Conservation (phyloP, 2,329 filamentous ascomycete species). For the Colletotrichum sp. region DNA sequence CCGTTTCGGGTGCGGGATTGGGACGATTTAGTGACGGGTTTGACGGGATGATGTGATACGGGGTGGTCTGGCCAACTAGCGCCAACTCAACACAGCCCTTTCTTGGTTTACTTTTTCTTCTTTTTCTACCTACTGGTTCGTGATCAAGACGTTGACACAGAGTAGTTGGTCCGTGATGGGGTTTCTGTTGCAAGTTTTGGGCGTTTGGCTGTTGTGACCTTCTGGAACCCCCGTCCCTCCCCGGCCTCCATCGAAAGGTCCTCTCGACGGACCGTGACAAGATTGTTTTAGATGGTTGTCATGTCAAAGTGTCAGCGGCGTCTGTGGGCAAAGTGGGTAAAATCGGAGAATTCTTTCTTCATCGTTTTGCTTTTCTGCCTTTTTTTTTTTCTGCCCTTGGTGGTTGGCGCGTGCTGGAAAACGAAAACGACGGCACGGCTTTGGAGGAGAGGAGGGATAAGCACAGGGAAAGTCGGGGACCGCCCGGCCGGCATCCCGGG, state of each 20-base stretch:
- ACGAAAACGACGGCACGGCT: not conserved
- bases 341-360: not conserved
- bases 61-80: not conserved
- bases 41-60: not conserved
- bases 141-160: not conserved
- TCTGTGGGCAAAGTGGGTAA: not conserved
- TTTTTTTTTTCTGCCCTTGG: not conserved
- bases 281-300: not conserved
- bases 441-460: not conserved
- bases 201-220: not conserved
- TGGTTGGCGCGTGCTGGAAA: not conserved
- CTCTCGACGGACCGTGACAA: not conserved
- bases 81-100: constrained; percentile 4
- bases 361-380: not conserved
- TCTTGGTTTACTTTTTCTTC: not conserved
- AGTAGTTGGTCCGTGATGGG: not conserved
- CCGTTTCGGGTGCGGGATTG: not conserved
- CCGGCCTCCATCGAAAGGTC: not conserved
- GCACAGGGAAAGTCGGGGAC: not conserved
- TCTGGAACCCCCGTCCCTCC: not conserved
- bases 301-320: not conserved
- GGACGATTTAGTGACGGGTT: not conserved
- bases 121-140: not conserved
- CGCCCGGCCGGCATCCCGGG: not conserved
- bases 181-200: not conserved